phyloP scores from a whole-genome alignment of 2,329 filamentous ascomycete species.

The Fragosphaeria purpurea region DNA sequence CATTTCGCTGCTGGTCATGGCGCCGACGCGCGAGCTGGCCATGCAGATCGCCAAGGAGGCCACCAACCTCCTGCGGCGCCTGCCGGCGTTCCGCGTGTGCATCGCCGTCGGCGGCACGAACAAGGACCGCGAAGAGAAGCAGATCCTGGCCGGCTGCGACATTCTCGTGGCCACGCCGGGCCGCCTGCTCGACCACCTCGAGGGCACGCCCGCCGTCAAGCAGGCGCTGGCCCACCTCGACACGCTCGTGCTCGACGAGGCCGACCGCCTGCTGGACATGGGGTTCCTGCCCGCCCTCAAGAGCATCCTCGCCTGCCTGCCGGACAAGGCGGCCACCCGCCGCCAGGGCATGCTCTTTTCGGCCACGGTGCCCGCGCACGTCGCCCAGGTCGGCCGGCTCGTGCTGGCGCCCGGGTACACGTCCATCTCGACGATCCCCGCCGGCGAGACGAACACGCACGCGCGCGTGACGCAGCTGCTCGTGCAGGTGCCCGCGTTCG shows the following conservation, averaged over 20 bases:
- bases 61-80: conserved; percentile 56
- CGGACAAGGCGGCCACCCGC: conserved; percentile 47
- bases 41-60: conserved; percentile 65
- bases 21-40: conserved; percentile 61
- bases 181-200: conserved; percentile 67
- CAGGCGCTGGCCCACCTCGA: conserved; percentile 60
- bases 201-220: conserved; percentile 58
- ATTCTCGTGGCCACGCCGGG: conserved; percentile 75
- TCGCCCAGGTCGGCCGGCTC: conserved; percentile 61
- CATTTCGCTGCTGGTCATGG: conserved; percentile 55
- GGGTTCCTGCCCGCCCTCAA: conserved; percentile 74
- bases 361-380: conserved; percentile 71
- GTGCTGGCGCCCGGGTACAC: conserved; percentile 64
- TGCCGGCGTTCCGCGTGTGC: conserved; percentile 65
- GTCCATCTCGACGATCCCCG: conserved; percentile 69
- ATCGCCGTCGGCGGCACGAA: conserved; percentile 73
- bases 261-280: conserved; percentile 71
- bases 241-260: conserved; percentile 75
- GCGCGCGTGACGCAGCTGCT: conserved; percentile 64
- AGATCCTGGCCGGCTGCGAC: conserved; percentile 63
- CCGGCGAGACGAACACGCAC: conserved; percentile 68
- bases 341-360: conserved; percentile 74
- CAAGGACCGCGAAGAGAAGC: conserved; percentile 60
- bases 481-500: conserved; percentile 57
- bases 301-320: conserved; percentile 64